phyloP scores from a whole-genome alignment of 2,329 filamentous ascomycete species.

The Fusarium devonianum region DNA sequence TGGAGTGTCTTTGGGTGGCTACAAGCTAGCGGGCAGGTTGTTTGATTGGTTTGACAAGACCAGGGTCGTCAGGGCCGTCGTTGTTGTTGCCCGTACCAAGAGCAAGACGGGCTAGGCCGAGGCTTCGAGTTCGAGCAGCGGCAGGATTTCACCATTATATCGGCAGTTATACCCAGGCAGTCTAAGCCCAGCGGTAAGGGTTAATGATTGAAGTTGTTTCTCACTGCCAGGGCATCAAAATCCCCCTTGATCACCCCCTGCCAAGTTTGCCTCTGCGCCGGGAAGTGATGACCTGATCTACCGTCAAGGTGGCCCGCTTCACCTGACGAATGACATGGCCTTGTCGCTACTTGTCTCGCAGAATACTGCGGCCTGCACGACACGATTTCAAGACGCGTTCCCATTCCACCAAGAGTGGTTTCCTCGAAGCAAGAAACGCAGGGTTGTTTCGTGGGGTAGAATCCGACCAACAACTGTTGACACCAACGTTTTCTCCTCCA shows the following conservation, averaged over 20 bases:
- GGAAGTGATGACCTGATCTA: background rate
- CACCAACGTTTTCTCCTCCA: background rate
- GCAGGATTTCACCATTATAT: too few species aligned
- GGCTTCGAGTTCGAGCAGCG: too few species aligned
- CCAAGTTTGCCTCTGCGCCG: background rate
- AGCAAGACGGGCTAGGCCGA: conserved; percentile 29
- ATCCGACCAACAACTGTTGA: background rate
- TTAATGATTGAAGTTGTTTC: too few species aligned
- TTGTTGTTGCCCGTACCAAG: conserved; percentile 45
- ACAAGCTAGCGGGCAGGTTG: conserved; percentile 47
- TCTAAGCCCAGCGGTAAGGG: too few species aligned
- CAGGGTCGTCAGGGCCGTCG: conserved; percentile 45
- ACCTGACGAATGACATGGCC: conserved; percentile 2
- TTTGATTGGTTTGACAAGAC: conserved; percentile 50
- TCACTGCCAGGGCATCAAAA: background rate
- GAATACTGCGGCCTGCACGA: background rate
- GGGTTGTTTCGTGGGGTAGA: background rate
- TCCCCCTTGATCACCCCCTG: background rate
- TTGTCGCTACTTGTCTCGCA: background rate
- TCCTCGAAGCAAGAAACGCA: background rate
- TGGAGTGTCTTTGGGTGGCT: conserved; percentile 48
- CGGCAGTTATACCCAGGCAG: too few species aligned
- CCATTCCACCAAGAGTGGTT: background rate
- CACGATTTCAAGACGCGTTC: background rate
- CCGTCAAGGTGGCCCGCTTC: background rate